Conservation (phyloP, 306 rosid genomes). For the Begonia peltatifolia region DNA sequence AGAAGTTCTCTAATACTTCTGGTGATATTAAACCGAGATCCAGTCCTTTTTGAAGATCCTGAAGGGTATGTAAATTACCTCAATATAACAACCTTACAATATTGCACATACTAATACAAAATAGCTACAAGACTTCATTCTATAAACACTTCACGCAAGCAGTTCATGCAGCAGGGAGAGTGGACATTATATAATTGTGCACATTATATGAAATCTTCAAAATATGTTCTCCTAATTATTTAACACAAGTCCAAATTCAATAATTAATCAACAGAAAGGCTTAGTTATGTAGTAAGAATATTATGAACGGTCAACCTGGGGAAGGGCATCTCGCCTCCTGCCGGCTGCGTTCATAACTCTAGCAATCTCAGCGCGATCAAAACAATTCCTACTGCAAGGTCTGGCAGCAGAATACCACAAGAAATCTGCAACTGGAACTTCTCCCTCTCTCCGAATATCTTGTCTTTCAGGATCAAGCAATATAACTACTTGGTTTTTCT, state of each 20-base stretch:
- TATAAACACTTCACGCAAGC: too few relatives aligned
- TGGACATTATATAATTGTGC: too few relatives aligned
- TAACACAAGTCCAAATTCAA: neutral
- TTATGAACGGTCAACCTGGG: conserved; percentile 48
- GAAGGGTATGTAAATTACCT: conserved; percentile 8
- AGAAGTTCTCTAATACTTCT: conserved; percentile 80
- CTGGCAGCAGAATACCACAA: conserved; percentile 97
- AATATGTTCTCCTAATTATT: too few relatives aligned
- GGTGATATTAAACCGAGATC: conserved; percentile 96
- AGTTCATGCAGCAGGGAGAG: too few relatives aligned
- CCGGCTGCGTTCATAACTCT: conserved; percentile 99
- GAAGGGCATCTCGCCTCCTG: conserved; percentile 83
- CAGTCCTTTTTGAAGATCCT: conserved; percentile 96
- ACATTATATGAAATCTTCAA: too few relatives aligned
- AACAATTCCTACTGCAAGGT: conserved; percentile 83
- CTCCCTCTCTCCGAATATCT: conserved; percentile 76
- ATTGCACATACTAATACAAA: too few relatives aligned
- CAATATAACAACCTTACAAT: too few relatives aligned
- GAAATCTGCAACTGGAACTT: conserved; percentile 89
- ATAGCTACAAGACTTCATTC: too few relatives aligned
- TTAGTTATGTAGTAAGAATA: neutral
- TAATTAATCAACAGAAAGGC: neutral
- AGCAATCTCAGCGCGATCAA: conserved; percentile 96
- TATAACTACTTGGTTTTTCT: conserved; percentile 83
- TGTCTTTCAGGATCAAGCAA: conserved; percentile 94